Percentiles rank a stretch among this genome's conserved stretches.
Evolutionary conservation across 805 yeast genomes (phyloP).

Genomic region (Torulaspora microellipsoides): DNA sequence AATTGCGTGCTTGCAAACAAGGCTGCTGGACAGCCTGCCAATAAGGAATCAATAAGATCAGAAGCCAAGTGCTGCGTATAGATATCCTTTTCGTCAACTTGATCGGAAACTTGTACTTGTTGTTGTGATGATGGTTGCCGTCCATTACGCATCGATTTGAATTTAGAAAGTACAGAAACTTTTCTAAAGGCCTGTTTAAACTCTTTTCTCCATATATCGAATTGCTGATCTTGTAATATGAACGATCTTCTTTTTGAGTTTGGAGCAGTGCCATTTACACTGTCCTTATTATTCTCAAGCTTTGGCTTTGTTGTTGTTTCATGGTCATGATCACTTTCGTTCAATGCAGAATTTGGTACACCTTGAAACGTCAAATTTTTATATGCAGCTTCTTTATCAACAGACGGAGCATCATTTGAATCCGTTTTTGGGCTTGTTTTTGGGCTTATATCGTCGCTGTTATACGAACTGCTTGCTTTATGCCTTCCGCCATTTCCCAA

Average conservation of each 20-base stretch:
- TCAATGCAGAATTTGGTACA: constrained; percentile 28
- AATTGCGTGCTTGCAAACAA: constrained; percentile 70
- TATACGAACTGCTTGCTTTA: not conserved
- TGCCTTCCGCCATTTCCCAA: constrained; percentile 2
- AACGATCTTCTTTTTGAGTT: constrained; percentile 6
- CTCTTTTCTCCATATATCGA: constrained; percentile 29
- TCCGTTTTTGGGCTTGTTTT: not conserved
- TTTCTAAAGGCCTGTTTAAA: constrained; percentile 25
- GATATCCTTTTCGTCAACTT: constrained; percentile 13
- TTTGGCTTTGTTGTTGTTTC: not conserved
- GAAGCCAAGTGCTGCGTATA: constrained; percentile 34
- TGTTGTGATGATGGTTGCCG: constrained; percentile 2
- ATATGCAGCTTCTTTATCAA: constrained; percentile 27
- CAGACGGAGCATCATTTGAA: constrained; percentile 1
- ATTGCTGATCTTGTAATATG: constrained; percentile 11
- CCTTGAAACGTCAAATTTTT: constrained; percentile 32
- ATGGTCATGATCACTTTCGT: not conserved
- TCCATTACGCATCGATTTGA: constrained; percentile 5
- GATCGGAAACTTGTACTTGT: constrained; percentile 1
- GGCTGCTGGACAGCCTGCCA: constrained; percentile 69
- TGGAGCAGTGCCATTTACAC: not conserved
- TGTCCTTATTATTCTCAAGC: not conserved
- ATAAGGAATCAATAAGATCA: constrained; percentile 47
- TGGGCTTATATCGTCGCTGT: not conserved
- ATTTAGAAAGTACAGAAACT: constrained; percentile 10